phyloP scores from a whole-genome alignment of 768 basidiomycete species.

The Pisolithus marmoratus region DNA sequence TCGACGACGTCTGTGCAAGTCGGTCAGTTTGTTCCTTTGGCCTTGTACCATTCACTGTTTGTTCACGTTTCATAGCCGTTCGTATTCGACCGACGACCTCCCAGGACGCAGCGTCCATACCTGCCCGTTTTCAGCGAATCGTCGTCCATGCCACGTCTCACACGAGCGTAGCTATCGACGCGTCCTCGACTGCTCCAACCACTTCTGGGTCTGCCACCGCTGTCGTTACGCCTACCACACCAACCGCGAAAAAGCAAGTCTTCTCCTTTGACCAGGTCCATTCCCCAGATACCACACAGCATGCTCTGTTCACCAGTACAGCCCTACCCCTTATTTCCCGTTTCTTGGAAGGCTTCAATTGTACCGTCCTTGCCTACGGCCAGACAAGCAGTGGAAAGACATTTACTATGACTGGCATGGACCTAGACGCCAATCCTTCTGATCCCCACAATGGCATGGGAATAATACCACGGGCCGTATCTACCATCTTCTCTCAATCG shows the following conservation, averaged over 20 bases:
- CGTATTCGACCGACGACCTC: constrained; percentile 85
- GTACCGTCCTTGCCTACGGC: constrained; percentile 49
- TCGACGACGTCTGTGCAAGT: constrained; percentile 91
- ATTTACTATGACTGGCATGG: constrained; percentile 95
- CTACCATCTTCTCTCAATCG: constrained; percentile 77
- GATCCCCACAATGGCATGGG: constrained; percentile 84
- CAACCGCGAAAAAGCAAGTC: constrained; percentile 67
- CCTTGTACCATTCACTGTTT: background rate
- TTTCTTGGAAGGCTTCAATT: constrained; percentile 93
- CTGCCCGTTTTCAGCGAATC: constrained; percentile 88
- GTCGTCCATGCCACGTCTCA: constrained; percentile 74
- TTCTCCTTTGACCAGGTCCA: constrained; percentile 97
- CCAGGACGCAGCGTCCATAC: constrained; percentile 82
- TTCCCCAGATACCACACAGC: constrained; percentile 77
- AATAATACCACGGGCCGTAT: constrained; percentile 91
- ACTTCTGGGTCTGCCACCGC: constrained; percentile 46
- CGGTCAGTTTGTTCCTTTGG: constrained; percentile 48
- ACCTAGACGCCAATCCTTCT: constrained; percentile 82
- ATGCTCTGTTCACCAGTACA: constrained; percentile 79
- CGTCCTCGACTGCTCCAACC: constrained; percentile 46
- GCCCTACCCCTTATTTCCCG: constrained; percentile 80
- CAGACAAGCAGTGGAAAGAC: constrained; percentile 32
- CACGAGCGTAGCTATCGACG: constrained; percentile 81
- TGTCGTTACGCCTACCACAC: constrained; percentile 40
- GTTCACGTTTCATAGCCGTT: constrained; percentile 48